phyloP scores from a whole-genome alignment of 148 eudicot species.

The Rhododendron henanense region DNA sequence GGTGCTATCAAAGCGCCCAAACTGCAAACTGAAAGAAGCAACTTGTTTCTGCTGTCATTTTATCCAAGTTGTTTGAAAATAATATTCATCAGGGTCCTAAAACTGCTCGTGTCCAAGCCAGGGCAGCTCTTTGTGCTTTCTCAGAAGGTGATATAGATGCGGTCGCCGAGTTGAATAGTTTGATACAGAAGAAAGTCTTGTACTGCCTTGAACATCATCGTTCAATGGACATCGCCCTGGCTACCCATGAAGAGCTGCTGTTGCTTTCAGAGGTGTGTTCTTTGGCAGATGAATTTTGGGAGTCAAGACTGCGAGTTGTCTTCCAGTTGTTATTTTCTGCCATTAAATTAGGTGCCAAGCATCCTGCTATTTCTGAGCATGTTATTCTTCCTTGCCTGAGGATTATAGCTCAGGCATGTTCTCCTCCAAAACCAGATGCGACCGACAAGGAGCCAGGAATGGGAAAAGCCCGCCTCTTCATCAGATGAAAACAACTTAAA shows the following conservation, averaged over 20 bases:
- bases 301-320: conserved; percentile 92
- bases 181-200: conserved; percentile 86
- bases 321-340: conserved; percentile 90
- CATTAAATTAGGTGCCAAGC: conserved; percentile 83
- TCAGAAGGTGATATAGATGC: conserved; percentile 90
- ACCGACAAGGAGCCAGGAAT: conserved; percentile 57
- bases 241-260: conserved; percentile 87
- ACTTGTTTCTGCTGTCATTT: conserved; percentile 84
- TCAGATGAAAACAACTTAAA: conserved; percentile 48
- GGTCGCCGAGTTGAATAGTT: conserved; percentile 73
- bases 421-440: conserved; percentile 93
- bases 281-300: conserved; percentile 97
- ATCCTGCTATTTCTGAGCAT: conserved; percentile 97
- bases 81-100: conserved; percentile 97
- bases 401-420: conserved; percentile 94
- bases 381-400: conserved; percentile 96
- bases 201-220: conserved; percentile 99
- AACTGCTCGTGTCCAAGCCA: conserved; percentile 92
- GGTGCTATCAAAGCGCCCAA: conserved; percentile 85
- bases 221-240: conserved; percentile 92
- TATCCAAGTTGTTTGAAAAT: conserved; percentile 93
- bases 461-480: conserved; percentile 45
- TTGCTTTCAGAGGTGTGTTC: conserved; percentile 95
- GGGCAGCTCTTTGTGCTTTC: conserved; percentile 95
- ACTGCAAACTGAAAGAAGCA: conserved; percentile 84